Conservation (phyloP, 2,329 filamentous ascomycete species). For the Colletotrichum scovillei region DNA sequence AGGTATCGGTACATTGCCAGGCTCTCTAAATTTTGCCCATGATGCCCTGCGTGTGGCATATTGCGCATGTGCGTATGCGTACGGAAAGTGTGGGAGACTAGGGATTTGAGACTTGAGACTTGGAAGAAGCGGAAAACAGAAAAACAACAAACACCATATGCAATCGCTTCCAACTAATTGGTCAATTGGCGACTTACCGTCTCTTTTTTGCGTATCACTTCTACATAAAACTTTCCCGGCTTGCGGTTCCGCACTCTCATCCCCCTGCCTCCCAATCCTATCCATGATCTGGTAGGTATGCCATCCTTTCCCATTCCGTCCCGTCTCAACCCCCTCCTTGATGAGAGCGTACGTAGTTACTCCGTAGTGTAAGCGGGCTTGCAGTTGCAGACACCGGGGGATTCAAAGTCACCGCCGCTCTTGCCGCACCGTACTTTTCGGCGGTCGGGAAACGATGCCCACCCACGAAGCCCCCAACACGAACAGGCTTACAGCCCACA, state of each 20-base stretch:
- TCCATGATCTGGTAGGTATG: no score
- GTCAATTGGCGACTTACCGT: neutral
- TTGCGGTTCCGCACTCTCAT: no score
- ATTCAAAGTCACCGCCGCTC: slow-evolving; percentile 2
- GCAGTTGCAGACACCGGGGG: slow-evolving; percentile 1
- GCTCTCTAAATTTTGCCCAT: no score
- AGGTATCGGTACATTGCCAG: neutral
- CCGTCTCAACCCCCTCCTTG: neutral
- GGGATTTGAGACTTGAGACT: no score
- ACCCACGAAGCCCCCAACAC: no score
- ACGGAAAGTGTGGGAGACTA: neutral
- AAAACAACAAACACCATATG: neutral
- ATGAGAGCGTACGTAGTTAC: neutral
- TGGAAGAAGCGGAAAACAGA: neutral
- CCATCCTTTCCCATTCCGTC: no score
- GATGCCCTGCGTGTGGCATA: neutral
- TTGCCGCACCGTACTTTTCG: slow-evolving; percentile 7
- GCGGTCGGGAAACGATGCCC: neutral
- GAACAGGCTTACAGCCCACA: neutral
- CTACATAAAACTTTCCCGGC: no score
- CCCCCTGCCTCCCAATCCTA: no score
- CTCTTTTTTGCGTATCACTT: no score
- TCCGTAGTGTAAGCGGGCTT: no score
- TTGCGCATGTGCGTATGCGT: neutral
- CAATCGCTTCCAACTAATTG: neutral